Base-by-base conservation (phyloP, 2,329 filamentous ascomycete genomes). In the Penicillium aurantiogriseum region DNA sequence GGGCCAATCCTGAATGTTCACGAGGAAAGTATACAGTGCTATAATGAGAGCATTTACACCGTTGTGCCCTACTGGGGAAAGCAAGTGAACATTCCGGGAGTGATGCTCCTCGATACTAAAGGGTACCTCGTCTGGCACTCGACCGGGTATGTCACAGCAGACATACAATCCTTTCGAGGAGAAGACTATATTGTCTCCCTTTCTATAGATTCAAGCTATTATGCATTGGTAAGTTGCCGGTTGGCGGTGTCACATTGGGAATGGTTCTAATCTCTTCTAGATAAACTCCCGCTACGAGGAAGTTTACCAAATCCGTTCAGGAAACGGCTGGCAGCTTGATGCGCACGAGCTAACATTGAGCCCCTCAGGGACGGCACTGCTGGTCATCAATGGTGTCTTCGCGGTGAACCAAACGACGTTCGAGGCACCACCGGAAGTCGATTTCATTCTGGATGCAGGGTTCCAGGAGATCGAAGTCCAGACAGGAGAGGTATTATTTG, bases 91-190 rank as follows among this genome's bases (percentile, higher is more conserved):
- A 33, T 33, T 6, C 31, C 31, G 5, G 31, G 31, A 33, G 11
- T 33, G 5, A 33, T 33, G 31, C 31, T 33, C 10, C 59, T 72
- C 21, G 68, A 72, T 48, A 59, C 64, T 8, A 36, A 60, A 2
- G 70, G 69, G 1, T 54, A 68, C 19, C 47, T 72, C 11, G 65
- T 71, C 9, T 72, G 69, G 69, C 62, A 65, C 58, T 64, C 63
- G 33, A 54, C 59, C 9, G 63, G 63, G 9, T 67, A 58, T 58
- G 51, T 38, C 17, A 47, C 51, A 29, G 67, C 60, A 4, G 61
- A 58, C 11, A 64, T 68, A 7, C 66, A 71, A 40, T 65, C 68
- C n/a, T 69, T 69, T 31, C 64, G 59, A 21, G 62, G 69, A 5
- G 67, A 71, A 19, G 55, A 56, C 11, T 70, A 69, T 29, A 51